Percentiles rank a stretch among this genome's conserved stretches.
phyloP scores from a whole-genome alignment of 495 filamentous ascomycete species.

The Xylaria castorea region DNA sequence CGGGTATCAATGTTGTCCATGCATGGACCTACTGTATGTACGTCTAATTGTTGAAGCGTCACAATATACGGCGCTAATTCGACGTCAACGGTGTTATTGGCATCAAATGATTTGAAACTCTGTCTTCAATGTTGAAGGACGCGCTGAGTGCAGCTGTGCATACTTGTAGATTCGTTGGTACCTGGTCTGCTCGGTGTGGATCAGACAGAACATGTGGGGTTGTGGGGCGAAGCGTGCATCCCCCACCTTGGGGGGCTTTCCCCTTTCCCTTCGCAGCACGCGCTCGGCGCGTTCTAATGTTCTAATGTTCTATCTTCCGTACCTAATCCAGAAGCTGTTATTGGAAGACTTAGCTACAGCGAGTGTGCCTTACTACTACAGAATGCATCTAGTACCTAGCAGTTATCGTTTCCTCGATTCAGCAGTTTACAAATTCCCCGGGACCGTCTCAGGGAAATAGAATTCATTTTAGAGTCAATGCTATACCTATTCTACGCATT shows the following conservation, averaged over 20 bases:
- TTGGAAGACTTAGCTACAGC: not conserved
- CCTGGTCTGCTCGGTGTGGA: not conserved
- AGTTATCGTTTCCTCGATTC: not conserved
- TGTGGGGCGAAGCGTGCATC: not conserved
- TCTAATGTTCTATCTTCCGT: not conserved
- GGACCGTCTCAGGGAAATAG: not conserved
- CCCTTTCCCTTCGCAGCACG: constrained; percentile 3
- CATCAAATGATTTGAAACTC: not conserved
- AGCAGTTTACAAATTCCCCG: not conserved
- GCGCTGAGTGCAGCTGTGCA: not conserved
- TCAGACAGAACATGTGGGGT: constrained; percentile 9
- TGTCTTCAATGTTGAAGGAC: not conserved
- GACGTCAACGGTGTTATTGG: not conserved
- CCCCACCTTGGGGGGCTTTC: not conserved
- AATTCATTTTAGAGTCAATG: not conserved
- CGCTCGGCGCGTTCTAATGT: constrained; percentile 14
- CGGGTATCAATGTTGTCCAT: not conserved
- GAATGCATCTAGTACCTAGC: not conserved
- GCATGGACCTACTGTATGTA: not conserved
- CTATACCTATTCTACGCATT: not conserved
- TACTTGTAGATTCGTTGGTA: not conserved
- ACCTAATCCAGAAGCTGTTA: not conserved
- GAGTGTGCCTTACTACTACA: not conserved
- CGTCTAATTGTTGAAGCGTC: not conserved
- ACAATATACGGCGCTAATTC: not conserved